Percentiles rank a stretch among this genome's conserved stretches.
phyloP scores from a whole-genome alignment of 805 yeast genomes.

The Saturnispora ahearnii region DNA sequence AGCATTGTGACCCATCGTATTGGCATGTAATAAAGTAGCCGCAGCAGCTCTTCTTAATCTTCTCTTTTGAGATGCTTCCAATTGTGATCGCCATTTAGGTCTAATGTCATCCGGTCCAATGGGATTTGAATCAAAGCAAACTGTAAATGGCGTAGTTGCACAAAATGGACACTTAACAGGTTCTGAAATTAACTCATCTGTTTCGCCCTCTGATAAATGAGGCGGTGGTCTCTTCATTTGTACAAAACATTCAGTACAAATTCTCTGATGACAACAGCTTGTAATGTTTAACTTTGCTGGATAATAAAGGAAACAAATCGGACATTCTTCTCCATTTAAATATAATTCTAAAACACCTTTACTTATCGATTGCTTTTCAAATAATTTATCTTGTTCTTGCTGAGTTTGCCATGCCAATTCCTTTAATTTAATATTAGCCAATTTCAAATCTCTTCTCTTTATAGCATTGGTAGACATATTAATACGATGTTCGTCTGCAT shows the following conservation, averaged over 20 bases:
- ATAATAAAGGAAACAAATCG: slow-evolving; percentile 84
- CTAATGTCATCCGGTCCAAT: slow-evolving; percentile 56
- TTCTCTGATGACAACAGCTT: slow-evolving; percentile 86
- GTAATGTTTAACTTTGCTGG: slow-evolving; percentile 72
- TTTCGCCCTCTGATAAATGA: slow-evolving; percentile 37
- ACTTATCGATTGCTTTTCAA: slow-evolving; percentile 31
- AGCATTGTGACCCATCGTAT: background rate
- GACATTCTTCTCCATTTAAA: slow-evolving; percentile 71
- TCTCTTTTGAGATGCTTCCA: slow-evolving; percentile 62
- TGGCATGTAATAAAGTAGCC: slow-evolving; percentile 85
- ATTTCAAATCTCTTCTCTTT: slow-evolving; percentile 43
- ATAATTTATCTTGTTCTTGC: slow-evolving; percentile 20
- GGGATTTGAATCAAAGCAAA: slow-evolving; percentile 49
- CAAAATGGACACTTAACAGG: slow-evolving; percentile 92
- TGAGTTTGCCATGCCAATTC: slow-evolving; percentile 27
- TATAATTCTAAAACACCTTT: slow-evolving; percentile 53
- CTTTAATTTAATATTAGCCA: slow-evolving; percentile 32
- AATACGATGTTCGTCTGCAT: slow-evolving; percentile 50
- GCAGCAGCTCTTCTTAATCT: slow-evolving; percentile 85
- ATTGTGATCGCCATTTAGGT: slow-evolving; percentile 85
- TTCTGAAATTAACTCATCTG: slow-evolving; percentile 69
- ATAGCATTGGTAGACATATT: slow-evolving; percentile 38
- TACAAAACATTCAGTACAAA: slow-evolving; percentile 94
- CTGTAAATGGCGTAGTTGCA: slow-evolving; percentile 63
- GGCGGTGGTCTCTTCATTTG: slow-evolving; percentile 89